Conservation (phyloP, 2,329 filamentous ascomycete genomes). For the Aspergillus sp. region DNA sequence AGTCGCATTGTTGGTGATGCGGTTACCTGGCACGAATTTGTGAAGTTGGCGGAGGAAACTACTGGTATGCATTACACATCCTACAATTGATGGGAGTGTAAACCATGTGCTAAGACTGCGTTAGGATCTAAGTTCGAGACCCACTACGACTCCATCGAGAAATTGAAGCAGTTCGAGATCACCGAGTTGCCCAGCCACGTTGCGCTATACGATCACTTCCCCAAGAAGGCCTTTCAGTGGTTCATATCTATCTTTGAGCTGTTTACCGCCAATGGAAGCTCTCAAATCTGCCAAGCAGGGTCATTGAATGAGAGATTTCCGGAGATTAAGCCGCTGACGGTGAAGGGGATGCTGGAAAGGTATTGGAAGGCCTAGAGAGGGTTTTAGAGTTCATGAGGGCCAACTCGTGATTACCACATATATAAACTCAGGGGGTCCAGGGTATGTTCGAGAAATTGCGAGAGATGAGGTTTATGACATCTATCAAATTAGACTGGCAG, state of each 20-base stretch:
- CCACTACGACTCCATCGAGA: constrained; percentile 33
- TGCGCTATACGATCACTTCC: constrained; percentile 25
- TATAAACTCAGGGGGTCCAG: too few relatives aligned
- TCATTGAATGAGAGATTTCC: constrained; percentile 29
- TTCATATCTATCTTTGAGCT: constrained; percentile 25
- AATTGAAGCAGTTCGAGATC: constrained; percentile 32
- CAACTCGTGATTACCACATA: too few relatives aligned
- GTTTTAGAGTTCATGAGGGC: too few relatives aligned
- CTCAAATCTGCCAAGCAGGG: constrained; percentile 3
- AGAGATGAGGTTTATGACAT: too few relatives aligned
- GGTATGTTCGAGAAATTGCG: too few relatives aligned
- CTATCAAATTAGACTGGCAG: too few relatives aligned
- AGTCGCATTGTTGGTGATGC: constrained; percentile 29
- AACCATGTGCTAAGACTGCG: neutral
- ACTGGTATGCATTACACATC: constrained; percentile 10
- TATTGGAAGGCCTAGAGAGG: constrained; percentile 4
- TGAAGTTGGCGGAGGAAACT: constrained; percentile 26
- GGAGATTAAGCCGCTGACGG: constrained; percentile 21
- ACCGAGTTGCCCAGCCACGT: constrained; percentile 36
- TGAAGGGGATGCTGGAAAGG: neutral
- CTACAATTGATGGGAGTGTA: neutral
- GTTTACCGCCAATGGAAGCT: constrained; percentile 12
- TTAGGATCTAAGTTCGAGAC: constrained; percentile 34
- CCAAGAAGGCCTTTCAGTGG: constrained; percentile 29
- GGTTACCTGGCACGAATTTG: constrained; percentile 31